phyloP scores from a whole-genome alignment of 805 yeast species.

The Wickerhamiella qilinensis region DNA sequence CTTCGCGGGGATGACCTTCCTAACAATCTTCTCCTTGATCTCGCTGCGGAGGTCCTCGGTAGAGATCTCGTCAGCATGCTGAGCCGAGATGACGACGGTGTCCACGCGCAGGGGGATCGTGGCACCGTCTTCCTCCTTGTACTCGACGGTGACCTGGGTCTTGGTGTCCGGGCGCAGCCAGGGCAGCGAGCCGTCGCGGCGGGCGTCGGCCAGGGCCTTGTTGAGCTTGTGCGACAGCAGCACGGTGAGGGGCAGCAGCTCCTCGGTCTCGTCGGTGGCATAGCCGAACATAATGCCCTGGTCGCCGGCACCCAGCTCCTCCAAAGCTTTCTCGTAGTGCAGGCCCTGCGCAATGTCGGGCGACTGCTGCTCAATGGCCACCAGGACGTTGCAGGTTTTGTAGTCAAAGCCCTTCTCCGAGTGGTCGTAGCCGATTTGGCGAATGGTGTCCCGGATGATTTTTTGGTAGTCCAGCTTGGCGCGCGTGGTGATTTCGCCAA shows the following conservation, averaged over 20 bases:
- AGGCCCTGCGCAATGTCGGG: slow-evolving; percentile 99
- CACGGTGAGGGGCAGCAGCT: slow-evolving; percentile 88
- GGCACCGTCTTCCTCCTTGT: slow-evolving; percentile 87
- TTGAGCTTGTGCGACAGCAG: slow-evolving; percentile 90
- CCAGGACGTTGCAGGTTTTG: slow-evolving; percentile 97
- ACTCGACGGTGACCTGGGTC: slow-evolving; percentile 98
- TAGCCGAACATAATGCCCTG: slow-evolving; percentile 99
- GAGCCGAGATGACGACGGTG: slow-evolving; percentile 93
- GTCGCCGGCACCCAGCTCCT: slow-evolving; percentile 99
- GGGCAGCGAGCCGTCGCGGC: slow-evolving; percentile 84
- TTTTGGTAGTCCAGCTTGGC: slow-evolving; percentile 94
- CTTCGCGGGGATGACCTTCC: slow-evolving; percentile 82
- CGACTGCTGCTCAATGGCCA: slow-evolving; percentile 98
- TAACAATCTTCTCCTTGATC: slow-evolving; percentile 63
- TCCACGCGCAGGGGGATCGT: slow-evolving; percentile 92
- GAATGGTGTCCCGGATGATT: slow-evolving; percentile 94
- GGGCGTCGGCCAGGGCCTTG: slow-evolving; percentile 91
- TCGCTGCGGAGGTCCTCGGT: slow-evolving; percentile 81
- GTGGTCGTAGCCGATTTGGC: slow-evolving; percentile 94
- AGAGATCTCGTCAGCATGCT: slow-evolving; percentile 90
- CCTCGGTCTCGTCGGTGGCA: slow-evolving; percentile 98
- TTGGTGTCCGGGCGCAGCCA: slow-evolving; percentile 99
- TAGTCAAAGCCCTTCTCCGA: slow-evolving; percentile 96
- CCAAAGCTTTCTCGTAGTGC: slow-evolving; percentile 86
- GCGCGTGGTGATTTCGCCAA: slow-evolving; percentile 97